Conservation (phyloP, 2,329 filamentous ascomycete genomes). For the Cephalotrichum gorgonifer region DNA sequence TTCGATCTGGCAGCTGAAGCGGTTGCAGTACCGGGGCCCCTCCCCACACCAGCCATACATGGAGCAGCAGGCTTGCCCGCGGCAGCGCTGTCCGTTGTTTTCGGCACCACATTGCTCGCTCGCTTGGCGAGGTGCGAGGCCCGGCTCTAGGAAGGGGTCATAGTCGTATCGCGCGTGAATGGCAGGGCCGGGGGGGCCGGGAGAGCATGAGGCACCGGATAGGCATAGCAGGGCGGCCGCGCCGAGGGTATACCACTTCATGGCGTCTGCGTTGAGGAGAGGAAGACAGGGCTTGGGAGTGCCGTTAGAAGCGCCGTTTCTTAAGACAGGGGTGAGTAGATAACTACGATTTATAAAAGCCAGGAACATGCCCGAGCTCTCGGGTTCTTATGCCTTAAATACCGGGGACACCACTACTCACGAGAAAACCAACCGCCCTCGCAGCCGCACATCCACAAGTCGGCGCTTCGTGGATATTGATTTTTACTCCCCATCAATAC, state of each 20-base stretch:
- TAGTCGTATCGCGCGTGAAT: neutral
- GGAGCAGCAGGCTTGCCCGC: constrained; percentile 10
- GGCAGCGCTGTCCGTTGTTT: neutral
- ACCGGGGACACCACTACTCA: no score
- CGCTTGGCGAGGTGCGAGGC: neutral
- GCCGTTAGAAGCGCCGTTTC: no score
- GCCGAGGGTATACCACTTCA: neutral
- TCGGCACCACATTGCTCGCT: neutral
- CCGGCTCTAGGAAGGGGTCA: neutral
- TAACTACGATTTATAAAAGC: no score
- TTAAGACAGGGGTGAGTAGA: no score
- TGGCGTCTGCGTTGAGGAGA: no score
- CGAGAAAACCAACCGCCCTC: no score
- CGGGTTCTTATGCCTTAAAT: no score
- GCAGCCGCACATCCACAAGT: neutral
- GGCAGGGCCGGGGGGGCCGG: neutral
- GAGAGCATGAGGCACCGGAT: neutral
- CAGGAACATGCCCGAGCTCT: no score
- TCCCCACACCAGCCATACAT: constrained; percentile 10
- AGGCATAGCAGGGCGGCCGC: neutral
- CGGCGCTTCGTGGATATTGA: neutral
- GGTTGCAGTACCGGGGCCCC: constrained; percentile 11
- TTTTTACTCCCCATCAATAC: no score
- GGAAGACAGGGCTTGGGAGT: no score
- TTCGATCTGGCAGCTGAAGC: constrained; percentile 1